Evolutionary conservation across 2,329 filamentous ascomycete species (phyloP), one percentile per base, ranked within the genome.

Genomic region (Teratosphaeria nubilosa): DNA sequence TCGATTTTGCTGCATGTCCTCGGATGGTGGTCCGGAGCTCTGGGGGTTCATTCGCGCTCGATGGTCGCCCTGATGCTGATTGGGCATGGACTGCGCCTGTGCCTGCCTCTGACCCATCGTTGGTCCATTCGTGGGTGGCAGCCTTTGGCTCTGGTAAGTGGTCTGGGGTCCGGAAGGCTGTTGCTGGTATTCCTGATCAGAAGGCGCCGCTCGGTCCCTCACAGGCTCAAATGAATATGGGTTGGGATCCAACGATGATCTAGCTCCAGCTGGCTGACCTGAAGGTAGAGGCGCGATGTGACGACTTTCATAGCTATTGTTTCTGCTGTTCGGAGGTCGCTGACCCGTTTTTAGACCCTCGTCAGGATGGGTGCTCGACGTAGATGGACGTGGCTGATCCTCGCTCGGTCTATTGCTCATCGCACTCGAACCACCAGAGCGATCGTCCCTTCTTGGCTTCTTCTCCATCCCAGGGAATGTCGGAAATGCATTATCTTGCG

Each of bases 401-500:
- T 58, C 64, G 52, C 67, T 66, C 1, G 51, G 53, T 25, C 59
- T 48, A 4, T 32, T 30, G 50, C 63, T 61, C 51, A 56, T 56
- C 25, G 56, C 58, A 54, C 60, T 62, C 32, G 53, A 41, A 25
- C 57, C 60, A 37, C 59, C 62, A 0, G 54, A 53, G 11, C 58
- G 56, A 30, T 64, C 62, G 16, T 57, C 51, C 37, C 54, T 58
- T 55, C 30, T 20, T 22, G 16, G 41, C 37, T 32, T 51, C n/a
- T 58, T 64, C 58, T 65, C 70, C 64, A 63, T 68, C 65, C 54
- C 67, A 63, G 74, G 75, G 61, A 80, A 79, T 0, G 71, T 69
- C 6, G 77, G 77, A 56, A 80, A 80, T 0, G 77, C 76, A 60
- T 76, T 80, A 24, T 80, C 77, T 55, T 69, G 69, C 9, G 69